Evolutionary conservation across 345 rosid genomes (phyloP).

Genomic region (Gossypium longicalyx): DNA sequence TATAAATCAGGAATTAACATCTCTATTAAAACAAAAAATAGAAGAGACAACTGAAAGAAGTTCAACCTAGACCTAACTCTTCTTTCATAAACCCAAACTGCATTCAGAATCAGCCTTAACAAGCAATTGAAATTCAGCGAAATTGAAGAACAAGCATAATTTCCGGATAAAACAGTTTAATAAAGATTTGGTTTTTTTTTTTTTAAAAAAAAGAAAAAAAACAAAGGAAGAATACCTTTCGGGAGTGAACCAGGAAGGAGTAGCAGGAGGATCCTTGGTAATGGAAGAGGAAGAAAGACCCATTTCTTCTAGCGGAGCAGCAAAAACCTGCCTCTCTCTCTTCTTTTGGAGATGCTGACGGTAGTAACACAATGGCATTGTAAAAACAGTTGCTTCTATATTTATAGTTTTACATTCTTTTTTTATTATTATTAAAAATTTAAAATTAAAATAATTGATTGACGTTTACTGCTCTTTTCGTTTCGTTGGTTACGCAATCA

Average conservation of each 20-base stretch:
- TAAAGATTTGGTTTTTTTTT: not conserved
- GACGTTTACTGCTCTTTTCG: not conserved
- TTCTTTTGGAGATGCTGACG: not conserved
- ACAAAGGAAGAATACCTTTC: slow-evolving; percentile 30
- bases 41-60: not conserved
- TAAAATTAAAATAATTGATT: too few species aligned
- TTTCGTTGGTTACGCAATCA: not conserved
- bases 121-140: not conserved
- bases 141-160: not conserved
- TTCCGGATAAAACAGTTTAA: not conserved
- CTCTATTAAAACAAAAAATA: not conserved
- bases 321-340: not conserved
- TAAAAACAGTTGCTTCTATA: not conserved
- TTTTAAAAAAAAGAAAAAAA: too few species aligned
- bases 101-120: not conserved
- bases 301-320: slow-evolving; percentile 22
- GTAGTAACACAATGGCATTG: not conserved
- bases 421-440: too few species aligned
- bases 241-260: slow-evolving; percentile 58
- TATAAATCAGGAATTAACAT: not conserved
- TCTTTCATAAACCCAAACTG: not conserved
- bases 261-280: slow-evolving; percentile 14
- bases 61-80: not conserved
- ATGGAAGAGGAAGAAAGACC: not conserved
- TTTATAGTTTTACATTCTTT: not conserved